Percentiles rank a stretch among this genome's conserved stretches.
phyloP scores from a whole-genome alignment of 1,139 yeast species.

The Casaregolazyma suthepensis region DNA sequence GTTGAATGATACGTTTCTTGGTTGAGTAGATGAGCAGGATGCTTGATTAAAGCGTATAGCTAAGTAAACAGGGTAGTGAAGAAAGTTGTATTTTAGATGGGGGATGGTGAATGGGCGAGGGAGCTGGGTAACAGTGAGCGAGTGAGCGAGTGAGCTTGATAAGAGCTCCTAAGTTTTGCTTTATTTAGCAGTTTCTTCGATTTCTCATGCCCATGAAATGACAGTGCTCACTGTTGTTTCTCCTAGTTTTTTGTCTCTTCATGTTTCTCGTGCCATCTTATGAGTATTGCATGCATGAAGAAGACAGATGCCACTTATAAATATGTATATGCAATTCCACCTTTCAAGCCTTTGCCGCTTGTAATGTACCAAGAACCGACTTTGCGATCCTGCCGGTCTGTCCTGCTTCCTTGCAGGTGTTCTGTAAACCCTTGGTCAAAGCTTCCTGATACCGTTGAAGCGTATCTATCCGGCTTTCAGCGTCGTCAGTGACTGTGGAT shows the following conservation, averaged over 20 bases:
- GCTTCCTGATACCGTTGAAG: conserved; percentile 48
- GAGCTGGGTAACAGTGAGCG: too few species aligned
- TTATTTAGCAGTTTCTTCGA: too few species aligned
- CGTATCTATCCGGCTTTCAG: conserved; percentile 53
- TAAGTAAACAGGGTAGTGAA: neutral
- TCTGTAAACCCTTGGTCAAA: conserved; percentile 46
- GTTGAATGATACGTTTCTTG: neutral
- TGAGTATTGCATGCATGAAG: neutral
- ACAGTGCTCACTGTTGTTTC: too few species aligned
- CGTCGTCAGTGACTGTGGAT: conserved; percentile 47
- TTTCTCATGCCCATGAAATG: too few species aligned
- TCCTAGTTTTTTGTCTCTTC: too few species aligned
- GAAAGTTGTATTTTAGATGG: neutral
- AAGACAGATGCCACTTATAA: neutral
- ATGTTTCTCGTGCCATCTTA: neutral
- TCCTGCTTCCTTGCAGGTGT: conserved; percentile 64
- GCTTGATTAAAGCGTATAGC: neutral
- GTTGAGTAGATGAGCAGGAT: neutral
- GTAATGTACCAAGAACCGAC: conserved; percentile 11
- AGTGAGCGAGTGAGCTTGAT: too few species aligned
- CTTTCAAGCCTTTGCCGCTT: neutral
- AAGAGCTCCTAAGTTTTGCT: too few species aligned
- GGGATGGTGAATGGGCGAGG: too few species aligned
- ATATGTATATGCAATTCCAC: neutral
- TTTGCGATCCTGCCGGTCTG: conserved; percentile 61